phyloP scores from a whole-genome alignment of 805 yeast species.

The Ogataea ramenticola region DNA sequence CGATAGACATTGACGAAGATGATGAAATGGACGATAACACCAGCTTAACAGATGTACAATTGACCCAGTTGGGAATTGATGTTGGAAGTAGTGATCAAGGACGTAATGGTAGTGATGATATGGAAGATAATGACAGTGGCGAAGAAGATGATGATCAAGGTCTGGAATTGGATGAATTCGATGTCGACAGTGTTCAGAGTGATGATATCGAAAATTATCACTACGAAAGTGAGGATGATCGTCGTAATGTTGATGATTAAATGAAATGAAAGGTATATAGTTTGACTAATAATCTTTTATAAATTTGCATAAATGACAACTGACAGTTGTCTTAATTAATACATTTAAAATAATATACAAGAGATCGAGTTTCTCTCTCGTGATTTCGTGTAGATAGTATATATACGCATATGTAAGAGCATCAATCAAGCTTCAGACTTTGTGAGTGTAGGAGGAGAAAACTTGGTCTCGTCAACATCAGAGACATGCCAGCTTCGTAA shows the following conservation, averaged over 20 bases:
- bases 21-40: neutral
- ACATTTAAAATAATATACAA: too few species aligned
- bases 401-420: too few species aligned
- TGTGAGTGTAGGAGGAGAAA: too few species aligned
- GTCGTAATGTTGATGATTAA: neutral
- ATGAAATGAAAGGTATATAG: neutral
- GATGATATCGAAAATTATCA: constrained; percentile 13
- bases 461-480: neutral
- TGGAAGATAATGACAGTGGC: constrained; percentile 5
- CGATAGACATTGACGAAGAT: neutral
- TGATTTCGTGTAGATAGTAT: too few species aligned
- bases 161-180: constrained; percentile 17
- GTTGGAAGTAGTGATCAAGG: neutral
- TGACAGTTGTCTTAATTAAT: too few species aligned
- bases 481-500: constrained; percentile 34
- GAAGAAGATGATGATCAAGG: constrained; percentile 9
- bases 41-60: neutral
- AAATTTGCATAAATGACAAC: neutral
- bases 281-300: neutral
- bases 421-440: too few species aligned
- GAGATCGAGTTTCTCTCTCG: too few species aligned
- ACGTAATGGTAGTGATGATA: constrained; percentile 8
- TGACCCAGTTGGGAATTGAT: neutral
- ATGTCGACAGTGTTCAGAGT: constrained; percentile 20
- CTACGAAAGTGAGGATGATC: constrained; percentile 1